Percentiles rank a stretch among this genome's conserved stretches.
Conservation (phyloP, 495 filamentous ascomycete genomes). For the Xylona heveae region DNA sequence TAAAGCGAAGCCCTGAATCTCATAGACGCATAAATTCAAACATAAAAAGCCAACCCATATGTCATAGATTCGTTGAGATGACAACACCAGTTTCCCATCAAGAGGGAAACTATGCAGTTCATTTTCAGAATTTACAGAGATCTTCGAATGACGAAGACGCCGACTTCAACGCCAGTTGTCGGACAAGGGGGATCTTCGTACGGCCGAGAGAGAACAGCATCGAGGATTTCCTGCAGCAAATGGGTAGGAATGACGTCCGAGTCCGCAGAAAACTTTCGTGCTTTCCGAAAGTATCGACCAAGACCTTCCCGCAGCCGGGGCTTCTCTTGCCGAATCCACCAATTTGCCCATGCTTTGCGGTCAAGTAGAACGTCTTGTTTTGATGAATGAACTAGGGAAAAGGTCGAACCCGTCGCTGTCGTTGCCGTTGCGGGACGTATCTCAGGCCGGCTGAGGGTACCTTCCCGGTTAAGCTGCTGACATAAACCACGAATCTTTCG, state of each 20-base stretch:
- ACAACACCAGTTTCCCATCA: neutral
- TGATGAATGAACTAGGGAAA: constrained; percentile 27
- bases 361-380: constrained; percentile 30
- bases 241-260: constrained; percentile 29
- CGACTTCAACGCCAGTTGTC: constrained; percentile 32
- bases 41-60: no score
- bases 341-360: constrained; percentile 40
- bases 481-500: constrained; percentile 28
- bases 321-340: constrained; percentile 53
- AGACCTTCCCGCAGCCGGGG: constrained; percentile 39
- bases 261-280: constrained; percentile 19
- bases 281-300: constrained; percentile 32
- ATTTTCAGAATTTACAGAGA: constrained; percentile 1
- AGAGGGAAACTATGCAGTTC: neutral
- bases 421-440: constrained; percentile 9
- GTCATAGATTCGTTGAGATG: no score
- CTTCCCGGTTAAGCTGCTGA: constrained; percentile 13
- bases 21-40: neutral
- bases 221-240: constrained; percentile 39
- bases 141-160: constrained; percentile 37
- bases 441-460: constrained; percentile 2
- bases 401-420: constrained; percentile 19
- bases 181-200: constrained; percentile 17
- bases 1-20: neutral
- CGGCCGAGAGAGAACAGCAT: constrained; percentile 25